Evolutionary conservation across 306 rosid species (phyloP), one percentile per base, ranked within the genome.

Genomic region (Sechiopsis laciniata): DNA sequence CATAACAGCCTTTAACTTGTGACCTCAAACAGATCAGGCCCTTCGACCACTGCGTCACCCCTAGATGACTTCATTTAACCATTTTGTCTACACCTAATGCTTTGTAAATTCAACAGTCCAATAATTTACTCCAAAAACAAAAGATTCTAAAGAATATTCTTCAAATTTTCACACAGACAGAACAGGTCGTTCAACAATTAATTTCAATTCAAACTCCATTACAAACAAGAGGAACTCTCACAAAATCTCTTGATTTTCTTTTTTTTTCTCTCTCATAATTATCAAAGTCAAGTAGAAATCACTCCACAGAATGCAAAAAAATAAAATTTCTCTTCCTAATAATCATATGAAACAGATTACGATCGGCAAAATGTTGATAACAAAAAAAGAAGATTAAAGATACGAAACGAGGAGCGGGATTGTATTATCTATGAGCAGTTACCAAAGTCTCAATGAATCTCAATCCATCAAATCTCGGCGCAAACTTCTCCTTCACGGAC

Each of bases 391-490:
- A 32, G 21, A 13, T 29, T 16, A 62, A 15, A 14, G 56, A 53
- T 12, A 45, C 35, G 55, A 67, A 65, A 8, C 71, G 63, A 65
- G 54, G 26, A 65, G 29, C 2, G 37, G 8, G 46, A 9, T 83
- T 97, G 10, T 16, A 60, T 83, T 83, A 94, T 83, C 98, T 82
- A 72, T 94, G 98, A 12, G 98, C 98, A 42, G 98, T 94, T 55
- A 94, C 88, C 40, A 94, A 75, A 55, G 98, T 94, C 77, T 94
- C 96, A 21, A 90, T 89, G 85, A 94, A 94, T 22, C 90, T 88
- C 84, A 94, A 80, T 5, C 98, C 98, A 71, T 94, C 98, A 64
- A 94, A 94, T 74, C 84, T 88, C 64, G 98, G 98, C 52, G 89
- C 88, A 67, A 89, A 94, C 55, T 90, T 85, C 82, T 87, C 91